Conservation (phyloP, 2,329 filamentous ascomycete species). For the Fusarium secorum region DNA sequence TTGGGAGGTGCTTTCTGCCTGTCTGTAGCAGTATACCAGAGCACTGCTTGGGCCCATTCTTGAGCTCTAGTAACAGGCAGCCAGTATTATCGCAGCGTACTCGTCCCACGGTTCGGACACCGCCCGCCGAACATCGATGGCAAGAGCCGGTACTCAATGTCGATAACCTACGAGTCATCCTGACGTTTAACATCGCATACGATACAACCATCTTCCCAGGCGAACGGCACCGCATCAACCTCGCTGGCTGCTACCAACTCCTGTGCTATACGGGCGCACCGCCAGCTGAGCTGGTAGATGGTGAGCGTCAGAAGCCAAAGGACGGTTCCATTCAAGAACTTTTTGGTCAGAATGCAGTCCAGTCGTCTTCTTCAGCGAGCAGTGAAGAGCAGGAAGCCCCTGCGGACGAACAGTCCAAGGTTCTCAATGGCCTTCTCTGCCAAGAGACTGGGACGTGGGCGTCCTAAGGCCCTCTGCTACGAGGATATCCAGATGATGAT, state of each 20-base stretch:
- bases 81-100: not conserved
- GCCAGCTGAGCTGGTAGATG: constrained; percentile 43
- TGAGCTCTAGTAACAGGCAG: not conserved
- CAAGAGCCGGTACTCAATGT: not conserved
- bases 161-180: not conserved
- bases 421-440: constrained; percentile 35
- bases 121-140: not conserved
- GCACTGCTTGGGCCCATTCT: no score
- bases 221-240: constrained; percentile 37
- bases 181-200: constrained; percentile 45
- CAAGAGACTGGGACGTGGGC: constrained; percentile 34
- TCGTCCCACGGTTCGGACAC: not conserved
- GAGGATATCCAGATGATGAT: constrained; percentile 45
- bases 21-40: no score
- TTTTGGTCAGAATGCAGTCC: constrained; percentile 34
- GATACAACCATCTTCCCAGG: constrained; percentile 37
- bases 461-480: constrained; percentile 43
- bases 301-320: constrained; percentile 39
- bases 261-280: constrained; percentile 42
- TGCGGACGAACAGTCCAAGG: constrained; percentile 31
- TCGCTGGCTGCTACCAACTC: constrained; percentile 41
- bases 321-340: constrained; percentile 39
- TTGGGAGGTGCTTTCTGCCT: no score
- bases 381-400: not conserved
- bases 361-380: not conserved